Evolutionary conservation across 75 land plant species (phyloP), one percentile per base, ranked within the genome.

Genomic region (Selaginella tamariscina): DNA sequence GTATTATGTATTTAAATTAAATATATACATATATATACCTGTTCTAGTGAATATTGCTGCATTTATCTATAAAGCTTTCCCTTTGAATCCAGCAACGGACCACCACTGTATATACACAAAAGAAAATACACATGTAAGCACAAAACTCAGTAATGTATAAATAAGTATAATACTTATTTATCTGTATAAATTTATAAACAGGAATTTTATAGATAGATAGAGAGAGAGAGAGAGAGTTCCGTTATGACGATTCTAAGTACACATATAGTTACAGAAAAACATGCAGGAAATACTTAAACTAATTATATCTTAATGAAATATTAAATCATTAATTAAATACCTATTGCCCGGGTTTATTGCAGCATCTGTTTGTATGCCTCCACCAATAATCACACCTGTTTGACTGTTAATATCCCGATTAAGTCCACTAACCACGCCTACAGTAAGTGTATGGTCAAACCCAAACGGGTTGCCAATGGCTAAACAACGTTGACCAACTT

Each of bases 391-490:
- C 56, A 84, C 88, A 32, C 97, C 97, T 26, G 94, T 75, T 75
- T 89, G 85, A 70, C 94, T 92, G 66, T 68, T 83, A 64, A 92
- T 92, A 54, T 92, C 97, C 33, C 97, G 81, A 74, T 89, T 86
- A 68, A 92, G 56, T 28, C 95, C 97, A 75, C 94, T 92, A 15
- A 92, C 82, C 28, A 92, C 90, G 11, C 97, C 97, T 64, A 86
- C 97, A 31, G 97, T 92, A 26, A 92, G 76, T 8, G 97, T 92
- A 71, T 92, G 97, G 71, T 92, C 94, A 80, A 92, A 92, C 27
- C 97, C 97, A 82, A 92, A 92, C 54, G 97, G 97, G 67, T 92
- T 92, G 31, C 97, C 93, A 65, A 92, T 92, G 68, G 97, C 97
- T 66, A 91, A 69, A 55, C 97, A 92, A 59, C 88, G 81, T 71